Evolutionary conservation across 2,329 filamentous ascomycete genomes (phyloP).

Genomic region (Magnaporthiopsis rhizophila): DNA sequence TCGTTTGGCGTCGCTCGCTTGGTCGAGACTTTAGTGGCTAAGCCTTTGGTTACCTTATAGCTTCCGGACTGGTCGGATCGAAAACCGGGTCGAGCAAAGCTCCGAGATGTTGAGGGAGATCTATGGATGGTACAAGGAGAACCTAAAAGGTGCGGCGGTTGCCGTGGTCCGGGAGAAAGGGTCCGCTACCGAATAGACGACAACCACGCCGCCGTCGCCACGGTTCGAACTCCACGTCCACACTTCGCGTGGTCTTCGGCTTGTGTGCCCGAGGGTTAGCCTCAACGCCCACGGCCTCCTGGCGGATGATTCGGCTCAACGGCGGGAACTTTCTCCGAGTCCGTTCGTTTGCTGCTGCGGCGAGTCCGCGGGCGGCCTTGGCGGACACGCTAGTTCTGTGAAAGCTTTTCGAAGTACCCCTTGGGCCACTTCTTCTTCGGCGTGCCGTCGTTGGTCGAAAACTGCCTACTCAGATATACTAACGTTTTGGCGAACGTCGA

Average conservation of each 20-base stretch:
- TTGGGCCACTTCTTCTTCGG: background rate
- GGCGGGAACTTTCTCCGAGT: too few species aligned
- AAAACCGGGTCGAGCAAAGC: background rate
- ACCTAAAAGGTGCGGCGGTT: background rate
- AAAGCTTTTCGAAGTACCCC: background rate
- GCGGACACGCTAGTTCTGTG: background rate
- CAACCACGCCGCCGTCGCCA: background rate
- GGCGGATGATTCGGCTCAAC: too few species aligned
- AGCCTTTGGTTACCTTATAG: too few species aligned
- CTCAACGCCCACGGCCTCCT: background rate
- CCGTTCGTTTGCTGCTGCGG: background rate
- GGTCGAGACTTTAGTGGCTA: too few species aligned
- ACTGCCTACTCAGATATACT: too few species aligned
- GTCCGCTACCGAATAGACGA: background rate
- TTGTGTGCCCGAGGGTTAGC: background rate
- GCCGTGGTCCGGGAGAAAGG: background rate
- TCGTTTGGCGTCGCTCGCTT: too few species aligned
- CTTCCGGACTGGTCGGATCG: background rate
- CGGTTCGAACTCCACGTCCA: background rate
- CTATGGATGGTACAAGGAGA: background rate
- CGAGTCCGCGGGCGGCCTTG: background rate
- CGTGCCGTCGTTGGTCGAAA: too few species aligned
- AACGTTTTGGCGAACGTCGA: too few species aligned
- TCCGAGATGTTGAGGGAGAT: background rate
- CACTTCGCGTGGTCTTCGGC: background rate